phyloP scores from a whole-genome alignment of 345 rosid species.

The Citrus reticulata region DNA sequence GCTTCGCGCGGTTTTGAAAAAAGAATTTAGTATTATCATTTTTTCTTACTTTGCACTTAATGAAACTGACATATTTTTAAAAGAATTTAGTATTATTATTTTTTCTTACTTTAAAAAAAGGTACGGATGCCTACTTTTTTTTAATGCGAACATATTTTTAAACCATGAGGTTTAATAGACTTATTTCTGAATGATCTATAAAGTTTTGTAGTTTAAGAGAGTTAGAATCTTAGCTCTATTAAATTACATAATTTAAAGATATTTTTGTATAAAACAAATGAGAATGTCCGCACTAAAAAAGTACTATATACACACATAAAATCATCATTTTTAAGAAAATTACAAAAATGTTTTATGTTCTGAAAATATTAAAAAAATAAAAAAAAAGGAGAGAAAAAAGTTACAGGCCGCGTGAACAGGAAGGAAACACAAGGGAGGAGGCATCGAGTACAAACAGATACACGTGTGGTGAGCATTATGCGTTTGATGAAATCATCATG shows the following conservation, averaged over 20 bases:
- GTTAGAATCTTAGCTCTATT: too few relatives aligned
- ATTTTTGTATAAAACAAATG: rapidly evolving
- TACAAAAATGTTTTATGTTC: not conserved
- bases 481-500: not conserved
- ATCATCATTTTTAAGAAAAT: not conserved
- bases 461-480: not conserved
- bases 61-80: too few relatives aligned
- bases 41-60: too few relatives aligned
- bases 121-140: too few relatives aligned
- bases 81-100: too few relatives aligned
- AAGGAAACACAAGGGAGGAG: not conserved
- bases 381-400: too few relatives aligned
- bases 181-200: too few relatives aligned
- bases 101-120: too few relatives aligned
- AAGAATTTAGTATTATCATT: too few relatives aligned
- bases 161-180: rapidly evolving
- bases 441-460: not conserved
- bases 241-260: rapidly evolving
- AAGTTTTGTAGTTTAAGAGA: rapidly evolving
- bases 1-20: too few relatives aligned
- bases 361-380: not conserved
- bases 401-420: not conserved
- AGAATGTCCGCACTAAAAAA: rapidly evolving
- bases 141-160: rapidly evolving
- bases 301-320: too few relatives aligned